phyloP scores from a whole-genome alignment of 2,329 filamentous ascomycete species.

The Pseudogymnoascus sp. region DNA sequence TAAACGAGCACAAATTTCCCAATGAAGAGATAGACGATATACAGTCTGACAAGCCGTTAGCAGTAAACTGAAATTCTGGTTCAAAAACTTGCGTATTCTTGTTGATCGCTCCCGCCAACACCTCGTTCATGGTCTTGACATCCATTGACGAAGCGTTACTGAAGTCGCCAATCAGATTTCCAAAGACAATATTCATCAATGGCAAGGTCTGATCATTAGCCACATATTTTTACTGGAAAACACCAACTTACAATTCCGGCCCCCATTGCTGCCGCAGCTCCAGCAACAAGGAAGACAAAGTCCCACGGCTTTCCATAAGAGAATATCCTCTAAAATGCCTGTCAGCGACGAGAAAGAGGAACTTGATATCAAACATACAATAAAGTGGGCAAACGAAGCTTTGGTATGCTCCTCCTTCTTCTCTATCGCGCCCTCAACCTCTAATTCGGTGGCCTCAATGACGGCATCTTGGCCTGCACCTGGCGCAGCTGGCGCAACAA shows the following conservation, averaged over 20 bases:
- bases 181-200: conserved; percentile 54
- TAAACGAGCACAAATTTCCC: conserved; percentile 59
- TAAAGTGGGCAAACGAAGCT: not conserved
- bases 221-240: conserved; percentile 8
- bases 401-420: not conserved
- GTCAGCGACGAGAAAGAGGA: not conserved
- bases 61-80: not conserved
- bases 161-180: conserved; percentile 44
- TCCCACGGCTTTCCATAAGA: conserved; percentile 48
- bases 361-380: not conserved
- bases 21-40: conserved; percentile 65
- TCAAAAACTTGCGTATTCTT: conserved; percentile 35
- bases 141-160: conserved; percentile 18
- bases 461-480: not conserved
- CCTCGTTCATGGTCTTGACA: conserved; percentile 26
- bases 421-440: conserved; percentile 1
- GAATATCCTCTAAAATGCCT: conserved; percentile 32
- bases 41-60: conserved; percentile 41
- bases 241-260: conserved; percentile 36
- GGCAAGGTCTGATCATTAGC: conserved; percentile 40
- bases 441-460: not conserved
- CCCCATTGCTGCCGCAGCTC: conserved; percentile 41
- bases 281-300: conserved; percentile 40
- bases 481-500: not conserved
- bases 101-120: conserved; percentile 39